A percentile compares a stretch with the other conserved stretches of the same genome.
These are phyloP conservation scores for Xylaria sp. DNA, from an alignment of 2,329 filamentous ascomycete genomes.

Conservation along the genomic window DNA sequence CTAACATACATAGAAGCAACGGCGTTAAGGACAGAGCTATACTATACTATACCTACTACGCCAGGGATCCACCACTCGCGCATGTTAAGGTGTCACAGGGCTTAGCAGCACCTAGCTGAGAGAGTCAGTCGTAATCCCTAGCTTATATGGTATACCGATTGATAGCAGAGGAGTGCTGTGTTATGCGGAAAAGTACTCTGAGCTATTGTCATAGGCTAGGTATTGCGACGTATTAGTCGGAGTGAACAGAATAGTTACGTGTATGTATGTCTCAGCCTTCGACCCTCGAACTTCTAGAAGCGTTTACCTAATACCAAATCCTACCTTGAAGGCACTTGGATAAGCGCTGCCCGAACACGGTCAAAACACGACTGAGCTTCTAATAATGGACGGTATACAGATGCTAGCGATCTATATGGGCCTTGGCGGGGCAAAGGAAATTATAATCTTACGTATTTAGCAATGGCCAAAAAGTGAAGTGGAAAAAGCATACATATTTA, in stretches of 20 bases:
- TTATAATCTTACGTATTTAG: not conserved
- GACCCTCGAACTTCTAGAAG: not conserved
- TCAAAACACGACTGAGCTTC: not conserved
- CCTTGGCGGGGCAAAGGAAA: not conserved
- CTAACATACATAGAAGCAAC: too few relatives aligned
- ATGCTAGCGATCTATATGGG: not conserved
- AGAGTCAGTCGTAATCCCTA: not conserved
- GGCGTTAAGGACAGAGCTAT: not conserved
- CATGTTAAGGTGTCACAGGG: not conserved
- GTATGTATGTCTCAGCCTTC: not conserved
- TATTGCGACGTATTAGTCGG: not conserved
- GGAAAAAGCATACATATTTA: not conserved
- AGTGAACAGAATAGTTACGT: not conserved
- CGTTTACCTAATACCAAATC: not conserved
- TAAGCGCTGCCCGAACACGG: not conserved
- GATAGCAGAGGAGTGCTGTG: not conserved
- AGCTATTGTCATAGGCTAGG: not conserved
- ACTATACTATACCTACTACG: not conserved
- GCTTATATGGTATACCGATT: not conserved
- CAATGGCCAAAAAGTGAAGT: not conserved
- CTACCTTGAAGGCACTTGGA: not conserved
- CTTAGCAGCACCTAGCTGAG: slow-evolving; percentile 1
- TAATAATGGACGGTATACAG: not conserved
- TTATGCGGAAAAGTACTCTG: not conserved
- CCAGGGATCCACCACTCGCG: not conserved